Evolutionary conservation across 805 yeast genomes (phyloP), one percentile per base, ranked within the genome.

Genomic region (Metahyphopichia silvanorum): DNA sequence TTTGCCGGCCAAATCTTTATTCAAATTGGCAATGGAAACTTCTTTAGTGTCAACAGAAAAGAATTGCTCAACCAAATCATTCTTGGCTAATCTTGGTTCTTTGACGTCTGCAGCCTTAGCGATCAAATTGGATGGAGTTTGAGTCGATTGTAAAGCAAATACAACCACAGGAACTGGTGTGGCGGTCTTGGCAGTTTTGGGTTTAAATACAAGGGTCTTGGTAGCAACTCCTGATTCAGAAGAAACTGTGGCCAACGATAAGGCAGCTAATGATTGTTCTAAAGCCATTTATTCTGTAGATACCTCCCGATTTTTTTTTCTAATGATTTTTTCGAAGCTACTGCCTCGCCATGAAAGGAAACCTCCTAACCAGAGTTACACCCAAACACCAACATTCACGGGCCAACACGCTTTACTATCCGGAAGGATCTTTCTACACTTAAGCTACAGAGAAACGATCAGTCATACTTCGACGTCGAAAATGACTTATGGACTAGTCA

Each of bases 21-120:
- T 57, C 50, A 76, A 60, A 43, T 66, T 63, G 34, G 82, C 84
- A 36, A 78, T 56, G 16, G 83, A 66, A 42, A 81, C 77, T 53
- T 81, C 82, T 51, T 77, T 75, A 25, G 87, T 72, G 16, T 73
- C 39, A 22, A 71, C 64, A 23, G 66, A 61, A 42, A 83, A 82
- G 49, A 82, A 75, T 47, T 77, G 77, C 40, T 69, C 66, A 29
- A 86, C 80, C 46, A 87, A 69, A 35, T 82, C 95, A 42, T 84
- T 89, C 46, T 80, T 80, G 32, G 96, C 96, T 49, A 87, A 67
- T 61, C 96, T 76, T 43, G 94, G 94, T 39, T 87, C 96, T 62
- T 87, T 87, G 32, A 75, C 84, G 27, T 66, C 70, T 9, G 87
- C 82, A 25, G 77, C 71, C 35, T 71, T 66, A 35, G 95, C 89